Base-by-base conservation (phyloP, 2,329 filamentous ascomycete genomes). In the Orbilia quercus region DNA sequence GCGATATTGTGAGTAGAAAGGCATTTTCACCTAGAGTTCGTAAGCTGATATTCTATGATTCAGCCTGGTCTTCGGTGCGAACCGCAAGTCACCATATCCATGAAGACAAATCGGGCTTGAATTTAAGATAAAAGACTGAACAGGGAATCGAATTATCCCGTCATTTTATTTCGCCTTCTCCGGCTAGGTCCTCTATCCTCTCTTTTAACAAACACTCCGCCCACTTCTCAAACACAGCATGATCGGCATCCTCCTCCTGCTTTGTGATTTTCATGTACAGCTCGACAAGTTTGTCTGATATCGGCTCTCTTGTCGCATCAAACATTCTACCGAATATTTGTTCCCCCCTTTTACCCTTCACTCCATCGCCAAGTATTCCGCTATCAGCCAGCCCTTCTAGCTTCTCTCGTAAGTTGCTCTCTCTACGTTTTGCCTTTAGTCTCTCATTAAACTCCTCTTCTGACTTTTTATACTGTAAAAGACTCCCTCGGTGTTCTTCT, bases 391-490 rank as follows among this genome's bases (percentile, higher is more conserved):
- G 16, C 14, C 44, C 45, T 7, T 58, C 34, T 6, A 71, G 20
- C 9, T 11, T 38, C 23, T 65, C 53, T 28, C 25, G 38, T 3
- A 54, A 4, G 31, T 22, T 28, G 1, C n/a, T 25, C 20, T 72
- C 45, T 14, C 20, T 47, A 14, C 59, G 40, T 7, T 14, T 47
- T 23, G 25, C 18, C n/a, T 40, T 64, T 1, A 54, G 51, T 34
- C 28, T 18, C 18, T 7, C 11, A 23, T 72, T 72, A 42, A 65
- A 72, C 25, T 72, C 67, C 34, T 72, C 59, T 22, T 72, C 67
- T 0, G 67, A 72, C 14, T 22, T 60, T 44, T 65, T 25, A 9
- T 44, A 54, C 9, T 53, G n/a, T 1, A 36, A 47, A 7, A 65
- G 16, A 12, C 25, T 11, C n/a, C 59, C 20, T 28, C 36, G 42